Conservation (phyloP, 2,329 filamentous ascomycete genomes). For the Dactylellina drechsleri region DNA sequence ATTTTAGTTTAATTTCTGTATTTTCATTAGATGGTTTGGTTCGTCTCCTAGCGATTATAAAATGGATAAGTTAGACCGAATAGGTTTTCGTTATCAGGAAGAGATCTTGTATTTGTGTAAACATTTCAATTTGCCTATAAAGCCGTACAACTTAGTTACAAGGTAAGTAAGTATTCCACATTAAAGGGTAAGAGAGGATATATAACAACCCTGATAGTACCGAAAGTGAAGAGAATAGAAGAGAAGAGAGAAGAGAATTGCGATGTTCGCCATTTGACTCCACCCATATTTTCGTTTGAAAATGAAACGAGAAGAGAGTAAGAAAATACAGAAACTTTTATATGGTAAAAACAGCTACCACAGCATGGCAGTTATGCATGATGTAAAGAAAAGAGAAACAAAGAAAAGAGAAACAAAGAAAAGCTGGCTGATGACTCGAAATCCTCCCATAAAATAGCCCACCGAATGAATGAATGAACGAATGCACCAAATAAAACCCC, state of each 20-base stretch:
- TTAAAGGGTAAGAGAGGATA: no score
- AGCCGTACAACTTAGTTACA: no score
- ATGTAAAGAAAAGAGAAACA: constrained; percentile 4
- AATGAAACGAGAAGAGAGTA: constrained; percentile 12
- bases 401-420: neutral
- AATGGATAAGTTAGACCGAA: no score
- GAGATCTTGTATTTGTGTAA: no score
- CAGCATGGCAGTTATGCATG: neutral
- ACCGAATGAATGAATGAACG: constrained; percentile 43
- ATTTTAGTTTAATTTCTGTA: no score
- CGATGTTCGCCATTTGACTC: constrained; percentile 29
- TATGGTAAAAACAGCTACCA: neutral
- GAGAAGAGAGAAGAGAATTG: constrained; percentile 8
- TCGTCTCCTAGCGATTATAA: no score
- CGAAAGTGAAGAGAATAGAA: neutral
- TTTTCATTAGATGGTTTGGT: no score
- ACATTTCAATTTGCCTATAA: no score
- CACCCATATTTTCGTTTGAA: constrained; percentile 18
- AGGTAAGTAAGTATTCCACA: no score
- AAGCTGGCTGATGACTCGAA: constrained; percentile 33
- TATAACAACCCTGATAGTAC: no score
- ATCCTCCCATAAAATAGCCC: constrained; percentile 15
- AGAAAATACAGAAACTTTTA: constrained; percentile 17
- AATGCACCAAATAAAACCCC: constrained; percentile 5
- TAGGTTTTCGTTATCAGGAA: no score